phyloP scores from a whole-genome alignment of 2,329 filamentous ascomycete genomes.

The Chrysosporium keratinophilum region DNA sequence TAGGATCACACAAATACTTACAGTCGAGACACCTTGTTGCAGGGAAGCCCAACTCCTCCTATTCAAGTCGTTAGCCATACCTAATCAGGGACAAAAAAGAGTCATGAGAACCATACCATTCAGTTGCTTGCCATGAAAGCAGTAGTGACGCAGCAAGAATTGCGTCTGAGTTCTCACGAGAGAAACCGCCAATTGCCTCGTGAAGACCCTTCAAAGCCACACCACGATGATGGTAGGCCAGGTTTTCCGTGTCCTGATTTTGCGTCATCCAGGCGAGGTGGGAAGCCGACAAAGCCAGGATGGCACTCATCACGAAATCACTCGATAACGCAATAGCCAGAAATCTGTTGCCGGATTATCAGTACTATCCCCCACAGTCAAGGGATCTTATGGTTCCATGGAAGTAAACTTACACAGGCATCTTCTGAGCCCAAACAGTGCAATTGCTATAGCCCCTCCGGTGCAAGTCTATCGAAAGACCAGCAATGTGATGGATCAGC shows the following conservation, averaged over 20 bases:
- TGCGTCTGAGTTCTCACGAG: constrained; percentile 75
- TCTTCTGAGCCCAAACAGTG: constrained; percentile 84
- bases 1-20: constrained; percentile 39
- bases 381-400: neutral
- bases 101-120: constrained; percentile 58
- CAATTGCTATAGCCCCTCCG: constrained; percentile 68
- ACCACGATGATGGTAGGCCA: constrained; percentile 81
- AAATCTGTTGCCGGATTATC: constrained; percentile 47
- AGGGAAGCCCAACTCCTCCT: constrained; percentile 90
- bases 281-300: constrained; percentile 87
- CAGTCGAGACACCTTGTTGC: constrained; percentile 81
- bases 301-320: constrained; percentile 84
- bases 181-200: constrained; percentile 76
- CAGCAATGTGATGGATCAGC: constrained; percentile 81
- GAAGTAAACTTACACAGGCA: constrained; percentile 63
- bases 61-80: constrained; percentile 25
- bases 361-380: neutral
- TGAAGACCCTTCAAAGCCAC: constrained; percentile 79
- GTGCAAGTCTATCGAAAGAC: constrained; percentile 73
- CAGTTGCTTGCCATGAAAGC: constrained; percentile 89
- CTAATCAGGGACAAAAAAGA: constrained; percentile 9
- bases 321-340: constrained; percentile 71
- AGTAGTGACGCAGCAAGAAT: constrained; percentile 84
- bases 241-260: constrained; percentile 72
- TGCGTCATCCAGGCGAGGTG: constrained; percentile 84